A percentile compares a stretch with the other conserved stretches of the same genome.
phyloP scores from a whole-genome alignment of 2,329 filamentous ascomycete species.

The Claviceps sp. region DNA sequence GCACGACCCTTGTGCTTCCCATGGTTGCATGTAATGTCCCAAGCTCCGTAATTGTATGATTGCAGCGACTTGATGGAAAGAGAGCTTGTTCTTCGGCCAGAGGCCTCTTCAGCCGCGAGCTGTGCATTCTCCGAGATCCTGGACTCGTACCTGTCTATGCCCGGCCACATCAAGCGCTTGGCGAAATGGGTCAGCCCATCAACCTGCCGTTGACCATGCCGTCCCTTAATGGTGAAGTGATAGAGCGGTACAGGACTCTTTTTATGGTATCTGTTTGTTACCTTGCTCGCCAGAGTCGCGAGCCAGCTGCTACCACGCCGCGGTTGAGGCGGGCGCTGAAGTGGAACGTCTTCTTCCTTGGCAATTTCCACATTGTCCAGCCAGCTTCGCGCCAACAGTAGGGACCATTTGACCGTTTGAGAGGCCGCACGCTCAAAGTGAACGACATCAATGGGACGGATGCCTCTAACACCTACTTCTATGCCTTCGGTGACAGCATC shows the following conservation, averaged over 20 bases:
- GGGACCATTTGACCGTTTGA: slow-evolving; percentile 51
- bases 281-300: slow-evolving; percentile 41
- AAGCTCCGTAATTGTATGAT: slow-evolving; percentile 34
- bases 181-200: slow-evolving; percentile 52
- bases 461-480: slow-evolving; percentile 36
- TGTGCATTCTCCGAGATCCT: slow-evolving; percentile 35
- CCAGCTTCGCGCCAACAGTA: slow-evolving; percentile 51
- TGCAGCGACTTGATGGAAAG: slow-evolving; percentile 21
- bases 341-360: slow-evolving; percentile 22
- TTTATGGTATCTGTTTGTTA: slow-evolving; percentile 28
- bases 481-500: slow-evolving; percentile 50
- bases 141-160: slow-evolving; percentile 37
- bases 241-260: slow-evolving; percentile 19
- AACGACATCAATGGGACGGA: slow-evolving; percentile 43
- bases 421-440: slow-evolving; percentile 50
- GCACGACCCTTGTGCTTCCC: slow-evolving; percentile 16
- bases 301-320: slow-evolving; percentile 33
- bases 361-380: slow-evolving; percentile 53
- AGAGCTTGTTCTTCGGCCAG: slow-evolving; percentile 23
- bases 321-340: slow-evolving; percentile 6
- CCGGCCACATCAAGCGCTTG: slow-evolving; percentile 48
- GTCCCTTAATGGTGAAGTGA: slow-evolving; percentile 39
- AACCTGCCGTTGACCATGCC: slow-evolving; percentile 44
- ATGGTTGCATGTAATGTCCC: slow-evolving; percentile 22
- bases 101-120: slow-evolving; percentile 21